Base-by-base conservation (phyloP, 2,329 filamentous ascomycete genomes). In the Fusarium zealandicum region DNA sequence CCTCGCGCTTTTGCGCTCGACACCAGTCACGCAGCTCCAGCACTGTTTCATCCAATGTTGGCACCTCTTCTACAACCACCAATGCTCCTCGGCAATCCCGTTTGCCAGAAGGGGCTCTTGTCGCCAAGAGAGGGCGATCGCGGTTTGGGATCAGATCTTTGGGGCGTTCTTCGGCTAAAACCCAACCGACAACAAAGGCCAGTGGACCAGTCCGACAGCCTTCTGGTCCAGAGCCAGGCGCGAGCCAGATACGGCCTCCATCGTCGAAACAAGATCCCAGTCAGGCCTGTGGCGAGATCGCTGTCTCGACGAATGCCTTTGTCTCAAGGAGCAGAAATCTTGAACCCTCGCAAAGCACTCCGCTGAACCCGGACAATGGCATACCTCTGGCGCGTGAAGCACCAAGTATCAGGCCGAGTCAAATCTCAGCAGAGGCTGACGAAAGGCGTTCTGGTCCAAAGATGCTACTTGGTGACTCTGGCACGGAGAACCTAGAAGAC, bases 101-200 rank as follows among this genome's bases (percentile, higher is more conserved):
- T 25, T 47, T 57, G 16, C 16, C 51, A 9, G 28, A 51, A 27
- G 25, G 43, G 25, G 52, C 17, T 20, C 50, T 55, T 27, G 52
- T 57, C 12, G 65, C 61, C 8, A 67, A 43, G 22, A 63, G 57
- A 36, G 61, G 58, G 14, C 42, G 45, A 25, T 45, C 44, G 11
- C 51, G 44, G 25, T 46, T 57, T 6, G 14, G 54, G 11, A 33
- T 51, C 20, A 51, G 35, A 20, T 51, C 50, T 39, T 33, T 42
- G 28, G 31, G 30, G 10, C 62, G 55, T 27, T 33, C 53, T n/a
- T 20, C 48, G 16, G 33, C 11, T 18, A 48, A 42, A 12, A 44
- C 33, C 30, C 59, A 47, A 6, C 13, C 16, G 17, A 17, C 16
- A 16, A 42, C 38, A 44, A 51, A 47, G 14, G 16, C 37, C 28